phyloP scores from a whole-genome alignment of 2,329 filamentous ascomycete genomes.

The Cercospora canescens region DNA sequence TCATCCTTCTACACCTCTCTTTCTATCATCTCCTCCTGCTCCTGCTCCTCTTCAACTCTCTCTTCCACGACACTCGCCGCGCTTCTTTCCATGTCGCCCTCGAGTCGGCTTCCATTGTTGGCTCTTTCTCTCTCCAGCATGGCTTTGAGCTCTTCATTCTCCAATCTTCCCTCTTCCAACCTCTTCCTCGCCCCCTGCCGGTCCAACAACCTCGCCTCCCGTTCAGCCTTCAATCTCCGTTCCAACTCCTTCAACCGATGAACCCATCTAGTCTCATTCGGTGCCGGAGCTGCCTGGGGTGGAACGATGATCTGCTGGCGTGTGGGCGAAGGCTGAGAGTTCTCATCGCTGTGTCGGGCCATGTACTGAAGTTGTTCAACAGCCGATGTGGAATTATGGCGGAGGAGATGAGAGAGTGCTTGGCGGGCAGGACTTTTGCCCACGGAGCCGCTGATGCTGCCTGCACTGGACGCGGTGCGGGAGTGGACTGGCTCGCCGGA shows the following conservation, averaged over 20 bases:
- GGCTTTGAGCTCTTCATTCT: constrained; percentile 69
- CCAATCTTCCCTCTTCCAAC: constrained; percentile 71
- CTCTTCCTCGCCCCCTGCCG: constrained; percentile 79
- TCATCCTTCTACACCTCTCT: not conserved
- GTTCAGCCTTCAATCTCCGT: constrained; percentile 81
- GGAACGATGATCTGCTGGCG: constrained; percentile 50
- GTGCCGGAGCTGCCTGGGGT: constrained; percentile 39
- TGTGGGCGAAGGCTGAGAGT: constrained; percentile 8
- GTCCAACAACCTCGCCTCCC: constrained; percentile 83
- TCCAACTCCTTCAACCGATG: constrained; percentile 85
- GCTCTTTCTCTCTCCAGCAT: constrained; percentile 57
- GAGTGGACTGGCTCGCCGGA: constrained; percentile 22
- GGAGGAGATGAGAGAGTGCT: constrained; percentile 53
- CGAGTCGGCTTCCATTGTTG: not conserved
- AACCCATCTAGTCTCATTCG: constrained; percentile 75
- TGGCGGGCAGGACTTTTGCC: constrained; percentile 38
- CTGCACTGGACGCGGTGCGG: constrained; percentile 22
- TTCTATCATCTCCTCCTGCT: not conserved
- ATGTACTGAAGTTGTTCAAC: constrained; percentile 42
- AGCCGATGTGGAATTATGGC: constrained; percentile 55
- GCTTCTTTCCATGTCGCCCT: not conserved
- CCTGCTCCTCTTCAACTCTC: not conserved
- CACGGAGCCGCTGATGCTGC: constrained; percentile 15
- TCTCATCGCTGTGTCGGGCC: constrained; percentile 15
- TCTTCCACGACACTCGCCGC: not conserved